phyloP scores from a whole-genome alignment of 1,284 basidiomycete species.

The Paramarasmius palmivorus region DNA sequence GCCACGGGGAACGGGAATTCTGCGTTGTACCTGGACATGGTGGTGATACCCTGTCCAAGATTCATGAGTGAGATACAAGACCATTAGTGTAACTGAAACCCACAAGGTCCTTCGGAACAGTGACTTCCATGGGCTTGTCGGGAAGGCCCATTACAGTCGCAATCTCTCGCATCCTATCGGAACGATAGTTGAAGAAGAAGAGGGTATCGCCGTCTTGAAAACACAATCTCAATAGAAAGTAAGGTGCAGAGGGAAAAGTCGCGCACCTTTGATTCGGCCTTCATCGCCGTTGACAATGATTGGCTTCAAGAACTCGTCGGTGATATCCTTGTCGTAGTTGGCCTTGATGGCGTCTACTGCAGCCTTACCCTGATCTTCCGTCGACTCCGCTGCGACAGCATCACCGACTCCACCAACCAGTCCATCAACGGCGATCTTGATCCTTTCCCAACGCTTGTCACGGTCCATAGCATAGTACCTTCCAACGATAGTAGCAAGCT shows the following conservation, averaged over 20 bases:
- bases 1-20: constrained; percentile 87
- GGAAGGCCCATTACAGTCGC: constrained; percentile 75
- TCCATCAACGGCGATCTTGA: constrained; percentile 86
- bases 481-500: constrained; percentile 80
- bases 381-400: constrained; percentile 25
- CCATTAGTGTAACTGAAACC: constrained; percentile 12
- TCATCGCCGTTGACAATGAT: constrained; percentile 82
- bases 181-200: constrained; percentile 95
- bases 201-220: constrained; percentile 70
- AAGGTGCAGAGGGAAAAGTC: background rate
- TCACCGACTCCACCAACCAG: constrained; percentile 79
- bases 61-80: background rate
- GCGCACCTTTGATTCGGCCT: constrained; percentile 76
- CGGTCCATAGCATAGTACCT: constrained; percentile 96
- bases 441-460: constrained; percentile 91
- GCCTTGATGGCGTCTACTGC: constrained; percentile 59
- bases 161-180: constrained; percentile 92
- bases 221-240: background rate
- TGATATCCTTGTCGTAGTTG: constrained; percentile 81
- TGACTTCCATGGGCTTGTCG: constrained; percentile 81
- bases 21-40: constrained; percentile 91
- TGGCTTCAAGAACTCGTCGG: constrained; percentile 93
- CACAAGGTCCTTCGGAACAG: constrained; percentile 82
- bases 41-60: constrained; percentile 69
- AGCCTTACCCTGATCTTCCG: constrained; percentile 34